Percentiles rank a stretch among this genome's conserved stretches.
Conservation (phyloP, 1,139 yeast species). For the Geotrichum restrictum region DNA sequence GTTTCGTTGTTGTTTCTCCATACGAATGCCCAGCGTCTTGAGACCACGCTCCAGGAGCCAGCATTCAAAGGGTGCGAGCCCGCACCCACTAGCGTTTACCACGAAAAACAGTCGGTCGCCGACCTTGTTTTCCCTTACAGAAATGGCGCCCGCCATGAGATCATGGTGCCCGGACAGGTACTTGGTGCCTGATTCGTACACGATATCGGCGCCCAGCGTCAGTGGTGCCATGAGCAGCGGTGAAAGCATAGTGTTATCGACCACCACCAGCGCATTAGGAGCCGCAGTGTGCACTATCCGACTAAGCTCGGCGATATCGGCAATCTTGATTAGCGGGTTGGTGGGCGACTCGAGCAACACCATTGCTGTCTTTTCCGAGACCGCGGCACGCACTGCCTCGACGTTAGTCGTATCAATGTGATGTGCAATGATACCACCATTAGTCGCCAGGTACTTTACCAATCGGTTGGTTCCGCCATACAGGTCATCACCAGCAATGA, state of each 20-base stretch:
- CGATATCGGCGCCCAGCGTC: constrained; percentile 82
- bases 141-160: constrained; percentile 89
- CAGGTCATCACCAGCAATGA: constrained; percentile 87
- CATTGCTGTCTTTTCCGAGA: constrained; percentile 58
- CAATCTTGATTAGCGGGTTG: constrained; percentile 83
- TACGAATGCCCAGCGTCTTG: constrained; percentile 76
- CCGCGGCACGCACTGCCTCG: constrained; percentile 45
- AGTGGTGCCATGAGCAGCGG: constrained; percentile 82
- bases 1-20: constrained; percentile 82
- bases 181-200: constrained; percentile 89
- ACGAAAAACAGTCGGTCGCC: constrained; percentile 71
- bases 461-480: constrained; percentile 91
- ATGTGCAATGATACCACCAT: constrained; percentile 63
- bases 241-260: constrained; percentile 95
- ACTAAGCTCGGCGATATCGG: constrained; percentile 67
- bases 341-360: constrained; percentile 86
- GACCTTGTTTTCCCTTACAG: constrained; percentile 58
- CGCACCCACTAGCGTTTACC: constrained; percentile 86
- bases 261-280: constrained; percentile 71
- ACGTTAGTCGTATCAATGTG: constrained; percentile 82
- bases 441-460: constrained; percentile 64
- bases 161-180: constrained; percentile 92
- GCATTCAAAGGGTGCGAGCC: constrained; percentile 84
- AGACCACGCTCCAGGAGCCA: constrained; percentile 86
- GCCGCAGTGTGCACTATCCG: constrained; percentile 61